A percentile compares a stretch with the other conserved stretches of the same genome.
These are phyloP conservation scores for Sclerotinia minor DNA, from an alignment of 2,329 filamentous ascomycete species.

Conservation along the genomic window DNA sequence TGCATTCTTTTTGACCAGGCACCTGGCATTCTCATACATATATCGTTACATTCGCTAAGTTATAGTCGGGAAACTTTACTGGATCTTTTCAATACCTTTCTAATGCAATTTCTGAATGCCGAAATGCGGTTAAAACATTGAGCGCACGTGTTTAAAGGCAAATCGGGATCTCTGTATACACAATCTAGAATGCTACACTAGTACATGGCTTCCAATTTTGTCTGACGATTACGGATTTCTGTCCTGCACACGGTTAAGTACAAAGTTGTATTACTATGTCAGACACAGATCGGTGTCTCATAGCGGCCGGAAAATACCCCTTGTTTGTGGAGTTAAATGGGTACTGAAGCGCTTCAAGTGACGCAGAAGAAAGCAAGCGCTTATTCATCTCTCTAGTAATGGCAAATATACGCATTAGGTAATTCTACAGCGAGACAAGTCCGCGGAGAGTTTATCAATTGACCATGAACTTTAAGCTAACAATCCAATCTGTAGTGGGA, in stretches of 20 bases:
- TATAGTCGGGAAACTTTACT: neutral
- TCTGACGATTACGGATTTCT: neutral
- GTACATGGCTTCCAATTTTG: neutral
- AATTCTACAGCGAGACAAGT: neutral
- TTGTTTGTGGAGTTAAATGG: neutral
- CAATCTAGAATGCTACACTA: neutral
- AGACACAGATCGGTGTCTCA: slow-evolving; percentile 1
- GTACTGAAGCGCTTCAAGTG: neutral
- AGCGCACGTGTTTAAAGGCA: neutral
- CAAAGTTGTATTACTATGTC: slow-evolving; percentile 5
- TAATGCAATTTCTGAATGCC: neutral
- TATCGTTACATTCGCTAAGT: neutral
- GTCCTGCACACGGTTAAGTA: neutral
- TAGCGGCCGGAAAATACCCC: neutral
- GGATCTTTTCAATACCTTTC: neutral
- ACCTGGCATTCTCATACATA: neutral
- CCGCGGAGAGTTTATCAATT: neutral
- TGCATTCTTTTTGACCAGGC: neutral
- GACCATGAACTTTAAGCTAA: neutral
- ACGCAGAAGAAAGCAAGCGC: slow-evolving; percentile 1
- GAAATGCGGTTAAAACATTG: neutral
- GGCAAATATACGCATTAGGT: neutral
- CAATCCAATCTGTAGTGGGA: slow-evolving; percentile 53
- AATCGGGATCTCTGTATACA: neutral
- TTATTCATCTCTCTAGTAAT: neutral